Percentiles rank a stretch among this genome's conserved stretches.
phyloP scores from a whole-genome alignment of 2,329 filamentous ascomycete species.

The Sarocladium brachiariae region DNA sequence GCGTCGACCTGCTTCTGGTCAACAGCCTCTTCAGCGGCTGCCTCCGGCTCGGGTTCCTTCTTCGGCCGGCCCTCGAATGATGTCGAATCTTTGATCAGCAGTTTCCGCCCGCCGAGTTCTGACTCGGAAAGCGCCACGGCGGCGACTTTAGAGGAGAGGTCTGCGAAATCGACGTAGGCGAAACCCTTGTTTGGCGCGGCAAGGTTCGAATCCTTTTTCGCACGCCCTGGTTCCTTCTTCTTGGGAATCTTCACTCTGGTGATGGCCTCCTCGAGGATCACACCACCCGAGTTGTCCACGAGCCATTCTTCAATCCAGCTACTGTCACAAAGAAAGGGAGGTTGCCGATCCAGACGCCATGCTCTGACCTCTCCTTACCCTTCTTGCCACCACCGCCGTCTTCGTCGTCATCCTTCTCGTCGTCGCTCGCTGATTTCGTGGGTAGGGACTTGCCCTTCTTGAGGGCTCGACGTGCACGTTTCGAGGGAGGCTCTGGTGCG shows the following conservation, averaged over 20 bases:
- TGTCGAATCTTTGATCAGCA: conserved; percentile 89
- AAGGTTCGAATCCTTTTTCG: conserved; percentile 15
- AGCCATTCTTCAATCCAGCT: conserved; percentile 73
- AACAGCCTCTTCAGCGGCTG: conserved; percentile 17
- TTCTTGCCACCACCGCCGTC: conserved; percentile 31
- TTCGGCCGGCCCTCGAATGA: conserved; percentile 85
- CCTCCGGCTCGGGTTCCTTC: conserved; percentile 41
- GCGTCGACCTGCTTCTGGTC: conserved; percentile 43
- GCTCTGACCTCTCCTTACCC: conserved; percentile 58
- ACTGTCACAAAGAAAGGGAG: conserved; percentile 76
- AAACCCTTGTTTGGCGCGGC: conserved; percentile 73
- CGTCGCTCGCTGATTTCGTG: conserved; percentile 30
- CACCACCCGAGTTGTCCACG: conserved; percentile 60
- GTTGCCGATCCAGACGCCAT: conserved; percentile 95
- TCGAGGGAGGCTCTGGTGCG: conserved; percentile 90
- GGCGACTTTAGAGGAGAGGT: conserved; percentile 60
- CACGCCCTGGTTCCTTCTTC: conserved; percentile 40
- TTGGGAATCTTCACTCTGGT: conserved; percentile 78
- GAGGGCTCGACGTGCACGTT: conserved; percentile 80
- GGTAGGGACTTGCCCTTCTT: conserved; percentile 71
- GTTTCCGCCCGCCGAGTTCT: conserved; percentile 64
- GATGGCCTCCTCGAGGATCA: conserved; percentile 62
- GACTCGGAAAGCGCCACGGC: conserved; percentile 84
- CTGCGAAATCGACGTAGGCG: conserved; percentile 88
- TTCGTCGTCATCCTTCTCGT: conserved; percentile 22